phyloP scores from a whole-genome alignment of 331 rosid genomes.

The Malus hybrid region DNA sequence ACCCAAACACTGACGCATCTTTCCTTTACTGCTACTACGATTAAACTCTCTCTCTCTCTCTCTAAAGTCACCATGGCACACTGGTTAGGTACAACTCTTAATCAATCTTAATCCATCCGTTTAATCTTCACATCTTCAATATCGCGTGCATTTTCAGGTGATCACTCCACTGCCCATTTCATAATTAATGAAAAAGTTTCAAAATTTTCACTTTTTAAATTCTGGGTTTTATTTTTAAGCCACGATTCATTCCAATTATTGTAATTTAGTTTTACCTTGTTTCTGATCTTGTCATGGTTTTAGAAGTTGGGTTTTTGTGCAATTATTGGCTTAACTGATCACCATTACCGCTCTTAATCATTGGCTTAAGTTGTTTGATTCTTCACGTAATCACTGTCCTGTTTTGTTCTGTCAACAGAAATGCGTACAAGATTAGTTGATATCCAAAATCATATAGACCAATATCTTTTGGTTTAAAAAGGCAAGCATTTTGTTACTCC shows the following conservation, averaged over 20 bases:
- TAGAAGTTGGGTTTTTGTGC: neutral
- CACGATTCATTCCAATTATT: no score
- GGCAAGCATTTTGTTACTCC: neutral
- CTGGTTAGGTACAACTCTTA: slow-evolving; percentile 17
- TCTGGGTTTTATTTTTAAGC: neutral
- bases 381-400: no score
- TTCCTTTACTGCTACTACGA: neutral
- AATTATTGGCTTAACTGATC: neutral
- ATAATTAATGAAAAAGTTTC: neutral
- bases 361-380: no score
- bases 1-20: slow-evolving; percentile 2
- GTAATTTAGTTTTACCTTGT: neutral
- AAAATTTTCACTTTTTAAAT: neutral
- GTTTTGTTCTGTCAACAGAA: no score
- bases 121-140: neutral
- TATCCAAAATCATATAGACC: no score
- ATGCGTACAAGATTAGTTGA: no score
- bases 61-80: neutral
- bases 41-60: neutral
- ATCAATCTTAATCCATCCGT: neutral
- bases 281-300: neutral
- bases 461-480: no score
- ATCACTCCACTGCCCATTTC: neutral
- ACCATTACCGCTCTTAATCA: neutral
- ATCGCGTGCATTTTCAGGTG: neutral